Conservation (phyloP, 139 green algal genomes). For the Spirogloea muscicola region DNA sequence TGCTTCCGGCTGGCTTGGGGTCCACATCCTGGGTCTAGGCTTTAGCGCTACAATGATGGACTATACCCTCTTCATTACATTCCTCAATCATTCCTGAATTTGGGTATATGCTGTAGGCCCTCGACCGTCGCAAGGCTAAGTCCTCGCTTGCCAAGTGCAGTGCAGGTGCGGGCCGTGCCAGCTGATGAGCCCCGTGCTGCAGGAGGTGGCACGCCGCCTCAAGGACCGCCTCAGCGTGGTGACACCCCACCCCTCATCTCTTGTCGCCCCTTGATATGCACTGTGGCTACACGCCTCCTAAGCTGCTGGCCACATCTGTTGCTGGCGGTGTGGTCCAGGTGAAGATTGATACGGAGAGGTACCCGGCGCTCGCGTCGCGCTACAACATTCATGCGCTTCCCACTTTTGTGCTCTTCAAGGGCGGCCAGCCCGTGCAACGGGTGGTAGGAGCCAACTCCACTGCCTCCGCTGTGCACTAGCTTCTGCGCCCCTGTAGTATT, state of each 20-base stretch:
- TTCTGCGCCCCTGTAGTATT: not conserved
- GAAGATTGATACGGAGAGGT: conserved; percentile 86
- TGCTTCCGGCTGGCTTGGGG: no score
- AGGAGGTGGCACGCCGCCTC: conserved; percentile 12
- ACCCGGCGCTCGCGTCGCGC: conserved; percentile 58
- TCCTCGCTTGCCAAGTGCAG: not conserved
- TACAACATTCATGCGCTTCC: conserved; percentile 66
- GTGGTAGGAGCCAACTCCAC: conserved; percentile 53
- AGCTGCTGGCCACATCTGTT: not conserved
- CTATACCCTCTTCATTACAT: not conserved
- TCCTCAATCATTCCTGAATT: no score
- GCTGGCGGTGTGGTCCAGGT: conserved; percentile 41
- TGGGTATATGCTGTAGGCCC: not conserved
- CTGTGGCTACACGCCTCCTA: not conserved
- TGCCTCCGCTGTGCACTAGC: not conserved
- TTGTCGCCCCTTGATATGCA: not conserved
- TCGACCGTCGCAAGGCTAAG: not conserved
- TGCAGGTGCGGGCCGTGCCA: conserved; percentile 66
- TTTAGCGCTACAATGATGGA: not conserved
- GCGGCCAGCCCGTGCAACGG: conserved; percentile 60
- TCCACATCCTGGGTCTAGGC: not conserved
- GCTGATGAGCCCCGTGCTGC: conserved; percentile 55
- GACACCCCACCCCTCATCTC: not conserved
- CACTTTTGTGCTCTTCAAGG: conserved; percentile 67
- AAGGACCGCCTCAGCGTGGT: conserved; percentile 6